phyloP scores from a whole-genome alignment of 2,329 filamentous ascomycete genomes.

The Ceratocystis smalleyi region DNA sequence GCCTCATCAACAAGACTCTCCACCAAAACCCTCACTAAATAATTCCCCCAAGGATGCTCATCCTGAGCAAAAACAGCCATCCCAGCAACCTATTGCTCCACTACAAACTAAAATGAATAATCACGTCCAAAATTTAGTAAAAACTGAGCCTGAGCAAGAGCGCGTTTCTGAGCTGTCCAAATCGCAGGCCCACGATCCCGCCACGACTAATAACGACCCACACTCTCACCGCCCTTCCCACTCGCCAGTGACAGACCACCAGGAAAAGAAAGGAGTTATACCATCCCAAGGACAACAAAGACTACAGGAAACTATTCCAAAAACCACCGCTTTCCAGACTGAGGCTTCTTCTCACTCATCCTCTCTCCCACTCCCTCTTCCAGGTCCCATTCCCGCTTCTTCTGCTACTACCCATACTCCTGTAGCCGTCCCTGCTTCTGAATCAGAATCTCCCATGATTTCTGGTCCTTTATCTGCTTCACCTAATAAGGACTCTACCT shows the following conservation, averaged over 20 bases:
- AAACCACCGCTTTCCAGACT: neutral
- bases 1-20: slow-evolving; percentile 25
- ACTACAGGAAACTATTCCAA: neutral
- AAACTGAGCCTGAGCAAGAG: slow-evolving; percentile 20
- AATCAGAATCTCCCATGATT: neutral
- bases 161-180: neutral
- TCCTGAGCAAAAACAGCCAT: slow-evolving; percentile 8
- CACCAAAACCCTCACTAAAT: slow-evolving; percentile 7
- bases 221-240: slow-evolving; percentile 6
- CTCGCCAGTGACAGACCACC: neutral
- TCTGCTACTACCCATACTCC: neutral
- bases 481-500: neutral
- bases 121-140: slow-evolving; percentile 18
- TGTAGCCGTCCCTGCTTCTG: neutral
- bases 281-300: neutral
- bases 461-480: neutral
- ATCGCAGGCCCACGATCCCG: neutral
- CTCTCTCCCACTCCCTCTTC: neutral
- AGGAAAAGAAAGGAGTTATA: neutral
- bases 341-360: neutral
- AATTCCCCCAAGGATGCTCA: slow-evolving; percentile 9
- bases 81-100: slow-evolving; percentile 10
- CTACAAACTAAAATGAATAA: slow-evolving; percentile 14
- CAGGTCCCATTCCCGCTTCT: neutral
- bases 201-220: neutral